Evolutionary conservation across 805 yeast species (phyloP).

Genomic region (Dipodascopsis tothii): DNA sequence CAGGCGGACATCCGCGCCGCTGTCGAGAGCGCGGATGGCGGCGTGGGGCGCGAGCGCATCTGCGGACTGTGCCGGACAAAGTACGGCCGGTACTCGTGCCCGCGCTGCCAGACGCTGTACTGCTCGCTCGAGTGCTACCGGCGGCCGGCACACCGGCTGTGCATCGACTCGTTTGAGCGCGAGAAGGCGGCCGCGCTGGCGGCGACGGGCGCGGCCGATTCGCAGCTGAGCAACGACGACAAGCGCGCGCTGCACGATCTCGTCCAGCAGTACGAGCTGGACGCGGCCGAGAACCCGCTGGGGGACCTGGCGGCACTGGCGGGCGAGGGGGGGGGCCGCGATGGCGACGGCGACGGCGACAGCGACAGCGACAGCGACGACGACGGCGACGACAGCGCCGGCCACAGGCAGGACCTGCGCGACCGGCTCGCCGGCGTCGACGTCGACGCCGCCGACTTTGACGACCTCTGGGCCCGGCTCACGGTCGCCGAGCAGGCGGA

Average conservation of each 20-base stretch:
- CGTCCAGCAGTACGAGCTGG: slow-evolving; percentile 15
- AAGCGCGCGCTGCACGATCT: slow-evolving; percentile 10
- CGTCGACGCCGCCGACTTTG: slow-evolving; percentile 17
- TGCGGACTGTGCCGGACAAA: slow-evolving; percentile 4
- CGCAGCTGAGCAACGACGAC: slow-evolving; percentile 5
- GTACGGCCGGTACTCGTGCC: slow-evolving; percentile 17
- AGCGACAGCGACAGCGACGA: not conserved
- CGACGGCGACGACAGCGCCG: slow-evolving; percentile 10
- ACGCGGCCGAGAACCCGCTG: slow-evolving; percentile 14
- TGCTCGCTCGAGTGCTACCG: slow-evolving; percentile 16
- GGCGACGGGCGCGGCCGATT: not conserved
- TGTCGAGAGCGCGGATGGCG: too few relatives aligned
- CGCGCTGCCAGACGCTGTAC: slow-evolving; percentile 14
- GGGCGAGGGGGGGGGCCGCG: not conserved
- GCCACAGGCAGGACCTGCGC: slow-evolving; percentile 8
- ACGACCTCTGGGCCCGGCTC: slow-evolving; percentile 15
- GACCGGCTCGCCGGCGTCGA: slow-evolving; percentile 15
- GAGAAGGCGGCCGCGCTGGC: slow-evolving; percentile 2
- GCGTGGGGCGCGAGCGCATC: too few relatives aligned
- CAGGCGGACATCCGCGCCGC: too few relatives aligned
- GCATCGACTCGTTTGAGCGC: slow-evolving; percentile 9
- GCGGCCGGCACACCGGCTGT: slow-evolving; percentile 5
- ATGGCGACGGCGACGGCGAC: not conserved
- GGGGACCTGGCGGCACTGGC: slow-evolving; percentile 10
- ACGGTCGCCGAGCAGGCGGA: slow-evolving; percentile 20